A percentile compares a stretch with the other conserved stretches of the same genome.
These are phyloP conservation scores for Nakaseomyces nivariensis DNA, from an alignment of 1,139 yeast species.

Conservation along the genomic window DNA sequence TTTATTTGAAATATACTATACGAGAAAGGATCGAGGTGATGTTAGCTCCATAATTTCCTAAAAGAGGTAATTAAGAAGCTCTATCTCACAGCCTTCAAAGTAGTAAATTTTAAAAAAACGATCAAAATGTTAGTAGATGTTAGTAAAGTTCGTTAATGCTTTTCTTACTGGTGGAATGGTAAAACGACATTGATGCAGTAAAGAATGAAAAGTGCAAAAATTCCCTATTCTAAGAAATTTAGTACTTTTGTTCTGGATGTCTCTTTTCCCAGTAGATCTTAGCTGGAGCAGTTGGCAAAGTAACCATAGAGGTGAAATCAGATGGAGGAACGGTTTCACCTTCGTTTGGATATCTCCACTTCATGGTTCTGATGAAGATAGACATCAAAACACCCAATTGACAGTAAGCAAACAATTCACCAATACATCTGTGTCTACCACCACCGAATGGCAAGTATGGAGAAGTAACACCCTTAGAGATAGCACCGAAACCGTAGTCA, in stretches of 20 bases:
- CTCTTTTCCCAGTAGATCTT: constrained; percentile 68
- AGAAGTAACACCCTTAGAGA: constrained; percentile 88
- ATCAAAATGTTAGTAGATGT: too few species aligned
- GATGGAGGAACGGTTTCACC: constrained; percentile 53
- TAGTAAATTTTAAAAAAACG: too few species aligned
- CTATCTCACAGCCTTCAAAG: too few species aligned
- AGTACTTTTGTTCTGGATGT: constrained; percentile 20
- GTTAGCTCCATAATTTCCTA: too few species aligned
- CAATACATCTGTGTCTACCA: constrained; percentile 98
- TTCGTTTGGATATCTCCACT: constrained; percentile 60
- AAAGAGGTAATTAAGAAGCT: too few species aligned
- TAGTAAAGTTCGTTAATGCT: too few species aligned
- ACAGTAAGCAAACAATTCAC: constrained; percentile 94
- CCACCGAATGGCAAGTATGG: constrained; percentile 98
- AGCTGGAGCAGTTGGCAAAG: constrained; percentile 78
- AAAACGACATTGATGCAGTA: background rate
- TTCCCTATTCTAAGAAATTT: background rate
- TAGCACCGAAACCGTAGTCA: constrained; percentile 93
- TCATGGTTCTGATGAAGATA: constrained; percentile 63
- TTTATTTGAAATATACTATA: background rate
- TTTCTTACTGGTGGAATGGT: background rate
- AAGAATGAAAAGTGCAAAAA: background rate
- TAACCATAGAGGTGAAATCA: constrained; percentile 90
- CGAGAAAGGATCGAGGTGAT: too few species aligned
- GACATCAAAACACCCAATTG: constrained; percentile 84